Base-by-base conservation (phyloP, 768 basidiomycete genomes). In the Hypholoma sublateritium region DNA sequence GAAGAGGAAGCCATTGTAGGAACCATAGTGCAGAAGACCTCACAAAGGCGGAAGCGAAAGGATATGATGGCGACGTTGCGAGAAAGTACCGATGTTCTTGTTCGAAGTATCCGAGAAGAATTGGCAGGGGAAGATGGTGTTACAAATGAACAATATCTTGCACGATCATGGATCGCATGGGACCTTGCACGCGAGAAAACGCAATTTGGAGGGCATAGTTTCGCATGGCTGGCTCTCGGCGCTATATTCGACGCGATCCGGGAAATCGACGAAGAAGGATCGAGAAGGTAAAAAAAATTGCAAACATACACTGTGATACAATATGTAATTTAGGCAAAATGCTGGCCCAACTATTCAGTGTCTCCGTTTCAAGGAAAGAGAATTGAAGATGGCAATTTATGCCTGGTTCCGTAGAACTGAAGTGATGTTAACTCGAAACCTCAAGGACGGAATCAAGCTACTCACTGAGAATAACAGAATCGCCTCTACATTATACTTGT, bases 391-490 rank as follows among this genome's bases (percentile, higher is more conserved):
- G 45, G 34, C 17, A 35, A 51, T 54, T 64, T 71, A 88, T 62
- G 86, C 83, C 70, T 88, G 86, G 67, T 89, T 88, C 62, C 90
- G 88, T 59, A 91, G 77, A 66, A 92, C 90, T 91, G 48, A 28
- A 21, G 36, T 16, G 13, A 70, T 47, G 51, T 56, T 46, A 49
- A 13, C 37, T 73, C 73, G 13, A 72, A 53, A 35, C 9, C 36
- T 19, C 5, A 24, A 69, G 67, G 53, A 67, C 62, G 47, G 67
- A 49, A 60, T 69, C 17, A 63, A 58, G 39, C 2, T 35, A 81
- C 90, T 80, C 65, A 98, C 96, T 91, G 52, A 98, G 81, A 62
- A 99, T 97, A 13, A 99, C 97, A 22, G 96, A 98, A 73, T 98
- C 96, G 21, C 97, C 97, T 45, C 95, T 94, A 64, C 24, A 45